Evolutionary conservation across 169 alveolate genomes (phyloP), one percentile per base, ranked within the genome.

Genomic region (Plasmodium adleri): DNA sequence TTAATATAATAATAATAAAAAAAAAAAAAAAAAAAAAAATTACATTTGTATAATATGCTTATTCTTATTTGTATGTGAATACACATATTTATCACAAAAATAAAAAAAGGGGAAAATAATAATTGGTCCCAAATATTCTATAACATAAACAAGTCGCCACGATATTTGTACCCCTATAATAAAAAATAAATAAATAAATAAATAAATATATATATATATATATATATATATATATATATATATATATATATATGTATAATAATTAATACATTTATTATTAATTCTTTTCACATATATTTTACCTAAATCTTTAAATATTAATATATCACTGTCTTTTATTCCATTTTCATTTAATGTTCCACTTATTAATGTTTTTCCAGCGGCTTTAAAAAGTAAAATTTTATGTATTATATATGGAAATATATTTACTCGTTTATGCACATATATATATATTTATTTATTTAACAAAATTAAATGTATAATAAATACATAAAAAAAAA

Each of bases 41-140:
- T 66, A 75, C 88, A 75, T 60, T 93, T 72, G 93, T 52, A 73
- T 90, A 68, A 74, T 72, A 59, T 78, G 71, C 58, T 67, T 91
- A 70, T 80, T 95, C 73, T 73, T 93, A 72, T 88, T 87, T 17
- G 47, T 50, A 3, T 86, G 95, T 26, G 96, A 95, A 75, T 96
- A 96, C 68, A 96, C 62, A 56, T 87, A 39, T 43, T 95, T 68
- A 26, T 96, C 97, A 80, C 97, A 96, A 72, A 92, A 95, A 92
- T 97, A 98, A 72, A 98, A 94, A 63, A 96, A 47, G 0, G 98
- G 98, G 45, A 97, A 95, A 32, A 99, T 98, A n/a, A 97, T 39
- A 66, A 98, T 93, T 8, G 99, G 99, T 7, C 99, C 99, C 45
- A 98, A 92, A 92, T 99, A 99, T 93, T 98, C 99, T 68, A 98